Percentiles rank a stretch among this genome's conserved stretches.
phyloP scores from a whole-genome alignment of 805 yeast genomes.

The Ogataea pignaliae region DNA sequence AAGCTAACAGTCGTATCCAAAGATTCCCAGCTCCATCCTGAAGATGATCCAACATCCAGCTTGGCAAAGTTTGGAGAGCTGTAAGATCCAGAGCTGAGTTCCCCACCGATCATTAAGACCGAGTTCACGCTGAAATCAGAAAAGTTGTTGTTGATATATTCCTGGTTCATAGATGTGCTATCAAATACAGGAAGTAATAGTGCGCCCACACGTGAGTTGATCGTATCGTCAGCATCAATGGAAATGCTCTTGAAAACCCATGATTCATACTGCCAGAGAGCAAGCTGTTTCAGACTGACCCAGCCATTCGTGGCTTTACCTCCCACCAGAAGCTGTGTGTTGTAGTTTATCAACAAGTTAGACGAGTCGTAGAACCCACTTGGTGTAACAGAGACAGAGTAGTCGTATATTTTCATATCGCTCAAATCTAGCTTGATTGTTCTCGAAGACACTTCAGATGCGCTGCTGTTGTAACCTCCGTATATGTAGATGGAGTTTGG shows the following conservation, averaged over 20 bases:
- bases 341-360: conserved; percentile 37
- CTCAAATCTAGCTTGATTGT: conserved; percentile 40
- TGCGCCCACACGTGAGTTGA: conserved; percentile 52
- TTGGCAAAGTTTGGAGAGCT: conserved; percentile 41
- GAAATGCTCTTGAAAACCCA: conserved; percentile 56
- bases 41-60: conserved; percentile 32
- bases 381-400: conserved; percentile 49
- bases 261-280: conserved; percentile 62
- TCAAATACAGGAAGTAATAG: conserved; percentile 52
- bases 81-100: conserved; percentile 28
- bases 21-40: conserved; percentile 42
- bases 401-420: conserved; percentile 31
- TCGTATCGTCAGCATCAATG: conserved; percentile 28
- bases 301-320: conserved; percentile 62
- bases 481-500: conserved; percentile 44
- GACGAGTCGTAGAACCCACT: conserved; percentile 52
- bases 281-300: conserved; percentile 70
- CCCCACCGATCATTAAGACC: conserved; percentile 62
- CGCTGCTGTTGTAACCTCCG: conserved; percentile 40
- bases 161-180: conserved; percentile 20
- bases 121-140: conserved; percentile 33
- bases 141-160: conserved; percentile 19
- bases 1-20: conserved; percentile 22
- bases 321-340: conserved; percentile 54
- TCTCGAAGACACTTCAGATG: conserved; percentile 33